phyloP scores from a whole-genome alignment of 1,284 basidiomycete species.

The Lentinus polychrous region DNA sequence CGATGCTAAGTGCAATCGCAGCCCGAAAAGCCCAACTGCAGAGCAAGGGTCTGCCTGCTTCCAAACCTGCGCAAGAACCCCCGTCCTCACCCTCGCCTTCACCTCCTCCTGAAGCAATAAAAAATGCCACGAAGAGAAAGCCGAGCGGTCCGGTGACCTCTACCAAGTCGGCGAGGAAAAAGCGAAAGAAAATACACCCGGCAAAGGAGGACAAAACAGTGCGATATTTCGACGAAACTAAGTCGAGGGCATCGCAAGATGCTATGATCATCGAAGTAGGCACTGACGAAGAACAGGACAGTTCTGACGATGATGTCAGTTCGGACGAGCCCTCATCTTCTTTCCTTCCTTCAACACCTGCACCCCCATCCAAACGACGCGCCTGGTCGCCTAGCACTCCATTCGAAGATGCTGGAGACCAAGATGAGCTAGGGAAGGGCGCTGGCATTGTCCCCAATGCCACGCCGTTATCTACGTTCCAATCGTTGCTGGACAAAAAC shows the following conservation, averaged over 20 bases:
- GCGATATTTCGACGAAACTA: slow-evolving; percentile 29
- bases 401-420: slow-evolving; percentile 44
- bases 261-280: slow-evolving; percentile 31
- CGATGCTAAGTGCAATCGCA: slow-evolving; percentile 55
- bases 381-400: slow-evolving; percentile 51
- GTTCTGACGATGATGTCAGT: slow-evolving; percentile 24
- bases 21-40: slow-evolving; percentile 46
- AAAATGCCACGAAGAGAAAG: not conserved
- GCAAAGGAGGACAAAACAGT: slow-evolving; percentile 16
- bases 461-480: slow-evolving; percentile 35
- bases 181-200: slow-evolving; percentile 18
- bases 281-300: slow-evolving; percentile 13
- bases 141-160: not conserved
- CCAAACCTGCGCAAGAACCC: slow-evolving; percentile 11
- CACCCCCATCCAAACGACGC: slow-evolving; percentile 19
- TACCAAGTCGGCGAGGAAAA: slow-evolving; percentile 24
- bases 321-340: slow-evolving; percentile 8
- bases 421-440: slow-evolving; percentile 11
- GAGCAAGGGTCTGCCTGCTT: slow-evolving; percentile 8
- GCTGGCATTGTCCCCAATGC: not conserved
- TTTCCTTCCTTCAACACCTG: not conserved
- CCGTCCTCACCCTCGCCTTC: slow-evolving; percentile 11
- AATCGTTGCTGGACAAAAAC: slow-evolving; percentile 36
- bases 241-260: slow-evolving; percentile 29
- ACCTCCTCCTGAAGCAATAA: not conserved